Evolutionary conservation across 1,284 basidiomycete species (phyloP), one percentile per base, ranked within the genome.

Genomic region (Cryptococcus sp.): DNA sequence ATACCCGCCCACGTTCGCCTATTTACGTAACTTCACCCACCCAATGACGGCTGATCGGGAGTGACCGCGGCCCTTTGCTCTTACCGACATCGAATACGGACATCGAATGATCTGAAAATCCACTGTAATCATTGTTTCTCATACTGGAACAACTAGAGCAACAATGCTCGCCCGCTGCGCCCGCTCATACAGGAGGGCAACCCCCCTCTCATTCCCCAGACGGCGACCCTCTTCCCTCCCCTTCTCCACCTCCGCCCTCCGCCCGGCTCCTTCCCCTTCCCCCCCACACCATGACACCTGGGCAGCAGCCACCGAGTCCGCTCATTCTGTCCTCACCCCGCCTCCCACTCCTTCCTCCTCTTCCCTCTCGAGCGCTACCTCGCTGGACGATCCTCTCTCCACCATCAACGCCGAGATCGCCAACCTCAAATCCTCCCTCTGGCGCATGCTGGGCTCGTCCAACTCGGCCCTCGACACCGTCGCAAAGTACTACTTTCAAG

Each of bases 401-500:
- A 69, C 70, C 47, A 83, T 94, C 60, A 83, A 84, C 46, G 79
- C 84, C 20, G 87, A 98, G 72, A 84, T 98, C 33, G 78, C 83
- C 35, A 82, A 83, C 53, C 80, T 98, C 46, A 87, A 89, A 60
- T 82, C 83, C 55, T 87, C 84, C 56, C 81, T 98, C 33, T 81
- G 92, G 62, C 80, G 82, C 61, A 82, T 98, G 42, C 83, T 98
- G 12, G 93, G 92, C 28, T 88, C 89, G 2, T 88, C 90, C 11
- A 90, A 98, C 75, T 89, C 92, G 1, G 84, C 86, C 1, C 84
- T 98, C 55, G 86, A 88, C 62, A 84, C 88, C 55, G 87, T 97
- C 60, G 92, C 94, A 4, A 86, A 91, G 65, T 96, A 93, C 78
- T 97, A 97, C 79, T 96, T 98, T 75, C 81, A 89, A 58, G 88